These are phyloP conservation scores for Lasiosphaeria ovina DNA, from an alignment of 495 filamentous ascomycete genomes.

Conservation along the genomic window DNA sequence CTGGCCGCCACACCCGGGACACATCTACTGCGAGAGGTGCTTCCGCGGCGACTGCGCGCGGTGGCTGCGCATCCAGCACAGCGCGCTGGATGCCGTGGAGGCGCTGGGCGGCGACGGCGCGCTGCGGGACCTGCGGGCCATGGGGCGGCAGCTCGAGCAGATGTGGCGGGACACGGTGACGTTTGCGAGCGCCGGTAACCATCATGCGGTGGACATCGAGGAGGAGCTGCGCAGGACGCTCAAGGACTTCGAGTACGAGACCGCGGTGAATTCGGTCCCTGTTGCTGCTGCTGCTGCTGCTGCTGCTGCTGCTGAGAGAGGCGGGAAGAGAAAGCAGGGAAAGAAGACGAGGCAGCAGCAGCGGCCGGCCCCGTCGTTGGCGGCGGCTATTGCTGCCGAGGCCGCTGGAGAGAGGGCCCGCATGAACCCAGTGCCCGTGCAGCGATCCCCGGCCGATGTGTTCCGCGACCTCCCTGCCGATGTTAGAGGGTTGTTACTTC, in stretches of 20 bases:
- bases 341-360: too few species aligned
- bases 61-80: slow-evolving; percentile 2
- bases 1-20: neutral
- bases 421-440: neutral
- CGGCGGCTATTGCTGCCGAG: neutral
- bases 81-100: neutral
- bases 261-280: too few species aligned
- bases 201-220: too few species aligned
- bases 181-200: too few species aligned
- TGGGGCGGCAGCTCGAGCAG: neutral
- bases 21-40: slow-evolving; percentile 12
- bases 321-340: too few species aligned
- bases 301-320: too few species aligned
- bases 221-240: too few species aligned
- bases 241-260: too few species aligned
- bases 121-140: slow-evolving; percentile 8
- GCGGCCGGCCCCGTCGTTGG: too few species aligned
- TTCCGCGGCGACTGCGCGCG: slow-evolving; percentile 10
- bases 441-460: neutral
- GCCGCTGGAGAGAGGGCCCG: neutral
- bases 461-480: neutral
- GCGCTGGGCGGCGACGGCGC: slow-evolving; percentile 12
- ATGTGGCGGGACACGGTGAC: neutral
- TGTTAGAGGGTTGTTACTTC: neutral
- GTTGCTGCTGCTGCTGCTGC: too few species aligned